Conservation (phyloP, 805 yeast genomes). For the Phaffomyces opuntiae region DNA sequence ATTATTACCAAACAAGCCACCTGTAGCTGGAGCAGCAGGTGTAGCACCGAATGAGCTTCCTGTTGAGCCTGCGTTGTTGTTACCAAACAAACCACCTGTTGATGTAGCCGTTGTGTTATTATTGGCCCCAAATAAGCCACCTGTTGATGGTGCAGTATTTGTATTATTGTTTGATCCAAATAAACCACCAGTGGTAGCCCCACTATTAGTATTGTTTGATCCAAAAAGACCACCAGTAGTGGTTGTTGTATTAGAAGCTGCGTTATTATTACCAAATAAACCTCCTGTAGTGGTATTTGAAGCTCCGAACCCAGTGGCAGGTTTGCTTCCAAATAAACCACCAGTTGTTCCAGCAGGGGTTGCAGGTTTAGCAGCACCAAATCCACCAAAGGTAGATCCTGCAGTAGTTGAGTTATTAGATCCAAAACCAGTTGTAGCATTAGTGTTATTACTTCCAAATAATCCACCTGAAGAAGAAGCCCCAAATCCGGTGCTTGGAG, state of each 20-base stretch:
- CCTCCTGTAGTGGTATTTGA: conserved; percentile 21
- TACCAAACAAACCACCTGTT: neutral
- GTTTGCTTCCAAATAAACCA: conserved; percentile 27
- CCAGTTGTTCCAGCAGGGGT: conserved; percentile 17
- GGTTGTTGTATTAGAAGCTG: conserved; percentile 5
- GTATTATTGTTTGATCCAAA: conserved; percentile 21
- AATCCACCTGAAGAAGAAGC: conserved; percentile 17
- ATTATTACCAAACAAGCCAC: neutral
- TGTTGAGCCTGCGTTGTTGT: neutral
- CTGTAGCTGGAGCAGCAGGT: no score
- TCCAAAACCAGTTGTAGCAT: conserved; percentile 17
- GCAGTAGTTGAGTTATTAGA: neutral
- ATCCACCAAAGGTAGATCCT: conserved; percentile 21
- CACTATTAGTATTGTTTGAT: conserved; percentile 7
- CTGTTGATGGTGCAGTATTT: conserved; percentile 4
- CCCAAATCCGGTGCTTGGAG: conserved; percentile 6
- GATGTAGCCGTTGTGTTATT: conserved; percentile 8
- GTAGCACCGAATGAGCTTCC: neutral
- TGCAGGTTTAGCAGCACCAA: conserved; percentile 30
- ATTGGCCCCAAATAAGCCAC: conserved; percentile 5
- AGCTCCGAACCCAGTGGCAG: neutral
- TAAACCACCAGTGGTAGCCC: conserved; percentile 23
- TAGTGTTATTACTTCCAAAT: conserved; percentile 25
- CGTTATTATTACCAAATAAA: conserved; percentile 28
- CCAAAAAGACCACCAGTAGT: conserved; percentile 29